Conservation (phyloP, 345 rosid genomes). For the Eucalyptus regnans region DNA sequence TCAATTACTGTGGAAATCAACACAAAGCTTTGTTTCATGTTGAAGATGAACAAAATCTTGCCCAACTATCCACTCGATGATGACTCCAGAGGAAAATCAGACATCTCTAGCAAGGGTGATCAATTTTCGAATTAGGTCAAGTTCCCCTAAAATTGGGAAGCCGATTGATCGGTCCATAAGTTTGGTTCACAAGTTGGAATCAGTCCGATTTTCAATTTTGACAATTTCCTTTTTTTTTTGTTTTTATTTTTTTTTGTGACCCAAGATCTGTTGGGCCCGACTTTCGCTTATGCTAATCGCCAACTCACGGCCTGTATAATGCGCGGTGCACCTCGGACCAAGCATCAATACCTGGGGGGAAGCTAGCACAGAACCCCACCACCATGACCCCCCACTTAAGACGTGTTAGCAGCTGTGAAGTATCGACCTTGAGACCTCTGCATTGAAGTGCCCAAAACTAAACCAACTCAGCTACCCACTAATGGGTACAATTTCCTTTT, state of each 20-base stretch:
- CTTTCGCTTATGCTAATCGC: too few species aligned
- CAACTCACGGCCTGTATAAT: too few species aligned
- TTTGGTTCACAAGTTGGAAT: not conserved
- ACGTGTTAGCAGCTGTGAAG: too few species aligned
- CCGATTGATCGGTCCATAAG: not conserved
- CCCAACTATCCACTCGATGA: not conserved
- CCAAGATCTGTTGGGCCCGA: accelerated
- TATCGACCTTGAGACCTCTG: too few species aligned
- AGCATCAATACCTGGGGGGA: too few species aligned
- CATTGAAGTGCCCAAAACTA: too few species aligned
- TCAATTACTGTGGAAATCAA: not conserved
- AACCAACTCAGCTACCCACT: too few species aligned
- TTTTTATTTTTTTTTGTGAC: too few species aligned
- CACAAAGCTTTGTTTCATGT: not conserved
- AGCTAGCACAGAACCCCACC: too few species aligned
- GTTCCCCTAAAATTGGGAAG: not conserved
- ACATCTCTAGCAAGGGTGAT: not conserved
- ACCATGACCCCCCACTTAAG: too few species aligned
- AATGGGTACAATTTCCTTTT: not conserved
- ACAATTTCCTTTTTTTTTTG: not conserved
- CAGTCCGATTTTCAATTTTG: not conserved
- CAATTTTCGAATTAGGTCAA: too few species aligned
- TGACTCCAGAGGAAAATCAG: not conserved
- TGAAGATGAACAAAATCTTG: not conserved
- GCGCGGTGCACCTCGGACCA: accelerated